Percentiles rank a stretch among this genome's conserved stretches.
These are phyloP conservation scores for Pittosporum tobira DNA, from an alignment of 129 eudicot species.

Conservation along the genomic window DNA sequence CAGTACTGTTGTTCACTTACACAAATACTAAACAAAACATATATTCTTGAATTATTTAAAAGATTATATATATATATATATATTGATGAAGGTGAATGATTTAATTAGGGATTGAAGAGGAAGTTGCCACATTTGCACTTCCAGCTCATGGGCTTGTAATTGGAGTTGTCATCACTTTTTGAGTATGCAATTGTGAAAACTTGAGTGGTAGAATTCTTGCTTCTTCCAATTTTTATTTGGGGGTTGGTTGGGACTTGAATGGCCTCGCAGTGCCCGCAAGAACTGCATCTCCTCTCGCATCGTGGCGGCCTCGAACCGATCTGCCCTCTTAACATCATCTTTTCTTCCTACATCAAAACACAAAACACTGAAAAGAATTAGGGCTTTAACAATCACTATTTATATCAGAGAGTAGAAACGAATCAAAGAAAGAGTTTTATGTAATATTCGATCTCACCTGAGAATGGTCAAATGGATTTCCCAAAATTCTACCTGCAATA, in stretches of 20 bases:
- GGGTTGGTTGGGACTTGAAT: constrained; percentile 87
- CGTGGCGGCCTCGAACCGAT: constrained; percentile 91
- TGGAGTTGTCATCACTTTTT: constrained; percentile 50
- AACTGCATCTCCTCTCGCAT: constrained; percentile 66
- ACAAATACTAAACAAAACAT: not conserved
- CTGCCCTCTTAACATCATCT: constrained; percentile 35
- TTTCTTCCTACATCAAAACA: constrained; percentile 25
- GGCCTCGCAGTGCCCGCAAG: constrained; percentile 82
- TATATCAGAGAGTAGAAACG: not conserved
- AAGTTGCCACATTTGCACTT: constrained; percentile 80
- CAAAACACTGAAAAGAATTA: not conserved
- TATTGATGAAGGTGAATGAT: no score
- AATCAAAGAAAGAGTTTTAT: constrained; percentile 1
- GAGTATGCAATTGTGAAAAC: constrained; percentile 33
- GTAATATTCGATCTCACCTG: constrained; percentile 23
- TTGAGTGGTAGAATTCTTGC: constrained; percentile 18
- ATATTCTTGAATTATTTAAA: no score
- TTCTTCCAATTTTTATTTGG: constrained; percentile 27
- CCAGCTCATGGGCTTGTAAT: constrained; percentile 91
- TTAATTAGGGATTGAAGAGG: constrained; percentile 70
- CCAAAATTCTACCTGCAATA: constrained; percentile 38
- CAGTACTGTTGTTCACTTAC: constrained; percentile 5
- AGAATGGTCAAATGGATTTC: constrained; percentile 20
- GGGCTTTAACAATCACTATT: not conserved
- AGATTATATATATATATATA: no score